Evolutionary conservation across 306 rosid species (phyloP), one percentile per base, ranked within the genome.

Genomic region (Bauhinia variegata): DNA sequence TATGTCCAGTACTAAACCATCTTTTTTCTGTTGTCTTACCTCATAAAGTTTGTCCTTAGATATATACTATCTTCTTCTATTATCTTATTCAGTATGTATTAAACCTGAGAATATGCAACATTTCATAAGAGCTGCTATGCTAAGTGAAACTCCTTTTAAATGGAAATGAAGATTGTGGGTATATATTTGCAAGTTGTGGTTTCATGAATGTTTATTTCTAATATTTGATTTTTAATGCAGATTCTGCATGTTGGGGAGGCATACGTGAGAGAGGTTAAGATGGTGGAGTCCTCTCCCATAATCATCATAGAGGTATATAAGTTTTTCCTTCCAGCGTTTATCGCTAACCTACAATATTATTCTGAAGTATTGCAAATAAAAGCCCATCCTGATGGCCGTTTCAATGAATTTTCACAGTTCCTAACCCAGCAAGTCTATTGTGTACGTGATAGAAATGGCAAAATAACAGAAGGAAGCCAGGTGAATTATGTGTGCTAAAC

Each of bases 391-490:
- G 16, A 60, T 60, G 44, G 37, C 53, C 65, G 41, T 62, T 50
- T 50, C 38, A 16, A 58, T 75, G 73, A 60, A 56, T 42, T 73
- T 75, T 51, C 73, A 42, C 90, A 93, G 99, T 93, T 93, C 66
- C 87, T 77, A 81, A 90, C 99, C 34, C 99, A 93, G 76, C 99
- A 93, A 85, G 84, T 86, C 63, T 67, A 89, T 60, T 93, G 99
- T 41, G 88, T 86, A 66, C 92, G 96, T 4, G 90, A 90, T 67
- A 81, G 78, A 71, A 39, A 80, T 55, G 99, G 99, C 28, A 54
- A 80, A 53, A 86, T 90, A 64, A 80, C 85, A 14, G 97, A 93
- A 75, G 99, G 99, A 44, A 88, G 99, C 77, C 83, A 88, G 97
- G 99, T 93, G 60, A 79, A 47, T 70, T 12, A 39, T 11, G 9